Evolutionary conservation across 805 yeast species (phyloP).

Genomic region (Tetrapisispora iriomotensis): DNA sequence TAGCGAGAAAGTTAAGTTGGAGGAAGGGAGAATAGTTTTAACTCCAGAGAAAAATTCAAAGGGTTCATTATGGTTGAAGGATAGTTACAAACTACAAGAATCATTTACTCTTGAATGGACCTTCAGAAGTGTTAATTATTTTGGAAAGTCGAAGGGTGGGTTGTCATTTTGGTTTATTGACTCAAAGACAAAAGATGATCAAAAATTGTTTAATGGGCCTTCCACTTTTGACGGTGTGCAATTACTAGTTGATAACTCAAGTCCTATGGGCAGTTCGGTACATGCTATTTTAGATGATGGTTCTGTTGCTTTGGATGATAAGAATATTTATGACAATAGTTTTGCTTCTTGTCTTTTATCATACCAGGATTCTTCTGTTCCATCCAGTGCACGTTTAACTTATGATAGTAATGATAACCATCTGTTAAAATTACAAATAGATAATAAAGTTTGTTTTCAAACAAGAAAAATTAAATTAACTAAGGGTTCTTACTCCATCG

Average conservation of each 20-base stretch:
- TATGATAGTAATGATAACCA: slow-evolving; percentile 36
- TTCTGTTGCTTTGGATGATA: slow-evolving; percentile 23
- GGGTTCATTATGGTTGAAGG: slow-evolving; percentile 41
- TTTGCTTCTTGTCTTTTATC: slow-evolving; percentile 49
- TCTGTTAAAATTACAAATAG: slow-evolving; percentile 55
- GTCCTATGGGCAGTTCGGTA: slow-evolving; percentile 40
- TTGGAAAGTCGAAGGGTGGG: slow-evolving; percentile 45
- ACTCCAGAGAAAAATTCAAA: slow-evolving; percentile 34
- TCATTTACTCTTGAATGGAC: slow-evolving; percentile 53
- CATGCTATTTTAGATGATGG: slow-evolving; percentile 58
- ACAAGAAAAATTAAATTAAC: slow-evolving; percentile 46
- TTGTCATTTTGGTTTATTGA: slow-evolving; percentile 48
- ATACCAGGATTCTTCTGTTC: slow-evolving; percentile 62
- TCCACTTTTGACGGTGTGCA: slow-evolving; percentile 53
- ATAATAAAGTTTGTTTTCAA: slow-evolving; percentile 61
- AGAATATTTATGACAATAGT: slow-evolving; percentile 26
- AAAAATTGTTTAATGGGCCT: slow-evolving; percentile 46
- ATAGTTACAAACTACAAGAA: slow-evolving; percentile 24
- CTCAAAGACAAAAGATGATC: slow-evolving; percentile 16
- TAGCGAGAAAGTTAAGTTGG: slow-evolving; percentile 32
- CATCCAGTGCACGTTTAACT: slow-evolving; percentile 56
- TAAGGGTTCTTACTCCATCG: slow-evolving; percentile 34
- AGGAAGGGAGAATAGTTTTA: slow-evolving; percentile 45
- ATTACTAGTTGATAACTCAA: slow-evolving; percentile 44
- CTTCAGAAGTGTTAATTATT: slow-evolving; percentile 49